Percentiles rank a stretch among this genome's conserved stretches.
Conservation (phyloP, 805 yeast species). For the Monosporozyma yasuniensis region DNA sequence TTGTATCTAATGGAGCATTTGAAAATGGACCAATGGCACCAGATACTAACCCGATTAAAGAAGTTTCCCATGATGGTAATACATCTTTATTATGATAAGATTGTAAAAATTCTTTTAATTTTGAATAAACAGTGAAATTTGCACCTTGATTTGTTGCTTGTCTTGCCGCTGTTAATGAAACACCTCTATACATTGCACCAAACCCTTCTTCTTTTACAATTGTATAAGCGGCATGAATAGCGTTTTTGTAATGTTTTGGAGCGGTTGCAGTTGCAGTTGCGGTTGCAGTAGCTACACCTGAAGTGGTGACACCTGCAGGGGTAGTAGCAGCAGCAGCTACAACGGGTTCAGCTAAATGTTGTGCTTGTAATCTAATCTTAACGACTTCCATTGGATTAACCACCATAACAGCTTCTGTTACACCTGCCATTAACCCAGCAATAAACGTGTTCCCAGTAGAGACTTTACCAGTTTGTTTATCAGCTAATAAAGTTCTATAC, state of each 20-base stretch:
- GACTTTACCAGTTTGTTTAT: constrained; percentile 51
- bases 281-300: constrained; percentile 28
- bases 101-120: constrained; percentile 63
- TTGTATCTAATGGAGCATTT: constrained; percentile 94
- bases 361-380: constrained; percentile 93
- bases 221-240: constrained; percentile 80
- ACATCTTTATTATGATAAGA: constrained; percentile 46
- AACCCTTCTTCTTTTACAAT: constrained; percentile 88
- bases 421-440: constrained; percentile 96
- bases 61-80: constrained; percentile 91
- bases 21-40: constrained; percentile 98
- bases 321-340: constrained; percentile 1
- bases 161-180: constrained; percentile 89
- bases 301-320: constrained; percentile 4
- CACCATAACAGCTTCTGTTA: constrained; percentile 88
- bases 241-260: constrained; percentile 64
- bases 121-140: constrained; percentile 89
- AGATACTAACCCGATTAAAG: constrained; percentile 78
- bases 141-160: constrained; percentile 99
- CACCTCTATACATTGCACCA: constrained; percentile 85
- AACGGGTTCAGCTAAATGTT: constrained; percentile 49
- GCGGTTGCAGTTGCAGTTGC: constrained; percentile 4
- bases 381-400: constrained; percentile 98
- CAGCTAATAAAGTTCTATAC: constrained; percentile 61
- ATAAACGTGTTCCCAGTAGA: constrained; percentile 68